Evolutionary conservation across 495 filamentous ascomycete genomes (phyloP).

Genomic region (Friedmanniomyces simplex): DNA sequence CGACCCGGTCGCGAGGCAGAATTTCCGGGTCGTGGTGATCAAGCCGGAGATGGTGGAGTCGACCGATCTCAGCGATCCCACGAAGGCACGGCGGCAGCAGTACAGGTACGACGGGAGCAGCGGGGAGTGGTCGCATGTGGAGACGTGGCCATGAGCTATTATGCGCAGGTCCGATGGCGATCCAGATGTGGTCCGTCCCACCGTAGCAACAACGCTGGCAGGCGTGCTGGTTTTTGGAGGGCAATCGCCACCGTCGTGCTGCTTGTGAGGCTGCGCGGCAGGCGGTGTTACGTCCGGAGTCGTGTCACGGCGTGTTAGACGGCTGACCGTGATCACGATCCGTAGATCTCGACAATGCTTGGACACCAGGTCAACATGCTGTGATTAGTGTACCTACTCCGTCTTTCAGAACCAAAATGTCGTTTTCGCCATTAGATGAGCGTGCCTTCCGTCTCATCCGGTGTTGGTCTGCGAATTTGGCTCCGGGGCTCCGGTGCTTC

Average conservation of each 20-base stretch:
- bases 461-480: neutral
- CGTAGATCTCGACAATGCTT: neutral
- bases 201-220: no score
- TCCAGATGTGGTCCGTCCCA: neutral
- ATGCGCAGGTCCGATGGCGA: neutral
- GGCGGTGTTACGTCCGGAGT: neutral
- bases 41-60: constrained; percentile 70
- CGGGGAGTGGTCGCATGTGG: constrained; percentile 61
- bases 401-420: neutral
- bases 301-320: neutral
- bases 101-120: constrained; percentile 47
- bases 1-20: constrained; percentile 56
- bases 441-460: neutral
- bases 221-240: no score
- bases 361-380: neutral
- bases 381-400: no score
- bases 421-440: neutral
- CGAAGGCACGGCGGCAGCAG: constrained; percentile 52
- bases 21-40: constrained; percentile 81
- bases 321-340: neutral
- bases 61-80: constrained; percentile 59
- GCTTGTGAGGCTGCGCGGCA: neutral
- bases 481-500: no score
- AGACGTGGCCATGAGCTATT: constrained; percentile 58
- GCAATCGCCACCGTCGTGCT: neutral